phyloP scores from a whole-genome alignment of 768 basidiomycete genomes.

The Boletus subcaerulescens region DNA sequence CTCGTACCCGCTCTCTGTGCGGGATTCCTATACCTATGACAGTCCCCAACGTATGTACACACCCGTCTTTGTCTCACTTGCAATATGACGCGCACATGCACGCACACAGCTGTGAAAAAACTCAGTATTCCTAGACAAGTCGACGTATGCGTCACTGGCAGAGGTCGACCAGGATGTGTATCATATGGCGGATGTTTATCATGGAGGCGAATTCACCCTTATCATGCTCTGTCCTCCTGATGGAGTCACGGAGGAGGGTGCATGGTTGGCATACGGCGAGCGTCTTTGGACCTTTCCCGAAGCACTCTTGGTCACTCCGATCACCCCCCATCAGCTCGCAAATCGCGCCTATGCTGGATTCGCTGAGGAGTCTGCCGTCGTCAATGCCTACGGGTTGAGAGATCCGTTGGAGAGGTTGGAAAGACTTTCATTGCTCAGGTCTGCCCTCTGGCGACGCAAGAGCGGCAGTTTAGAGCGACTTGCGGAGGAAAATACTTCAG shows the following conservation, averaged over 20 bases:
- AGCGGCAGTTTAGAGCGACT: background rate
- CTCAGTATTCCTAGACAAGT: background rate
- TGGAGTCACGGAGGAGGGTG: background rate
- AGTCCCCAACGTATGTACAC: too few species aligned
- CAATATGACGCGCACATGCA: too few species aligned
- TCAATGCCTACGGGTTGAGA: conserved; percentile 18
- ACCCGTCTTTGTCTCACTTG: too few species aligned
- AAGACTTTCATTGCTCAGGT: conserved; percentile 18
- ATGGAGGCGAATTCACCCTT: conserved; percentile 20
- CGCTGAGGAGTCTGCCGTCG: conserved; percentile 17
- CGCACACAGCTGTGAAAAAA: too few species aligned
- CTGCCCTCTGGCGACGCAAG: conserved; percentile 24
- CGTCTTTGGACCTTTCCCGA: conserved; percentile 27
- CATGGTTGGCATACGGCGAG: conserved; percentile 19
- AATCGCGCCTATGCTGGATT: conserved; percentile 17
- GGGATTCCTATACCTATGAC: too few species aligned
- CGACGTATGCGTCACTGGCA: background rate
- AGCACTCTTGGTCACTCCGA: conserved; percentile 17
- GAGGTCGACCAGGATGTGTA: conserved; percentile 20
- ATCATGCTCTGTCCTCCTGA: conserved; percentile 14
- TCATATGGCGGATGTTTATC: conserved; percentile 24
- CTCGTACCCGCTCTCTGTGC: too few species aligned
- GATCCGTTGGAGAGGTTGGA: conserved; percentile 26
- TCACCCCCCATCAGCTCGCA: conserved; percentile 26
- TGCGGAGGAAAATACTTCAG: background rate